Conservation (phyloP, 352 stramenopile species). For the Pythium dissimile region DNA sequence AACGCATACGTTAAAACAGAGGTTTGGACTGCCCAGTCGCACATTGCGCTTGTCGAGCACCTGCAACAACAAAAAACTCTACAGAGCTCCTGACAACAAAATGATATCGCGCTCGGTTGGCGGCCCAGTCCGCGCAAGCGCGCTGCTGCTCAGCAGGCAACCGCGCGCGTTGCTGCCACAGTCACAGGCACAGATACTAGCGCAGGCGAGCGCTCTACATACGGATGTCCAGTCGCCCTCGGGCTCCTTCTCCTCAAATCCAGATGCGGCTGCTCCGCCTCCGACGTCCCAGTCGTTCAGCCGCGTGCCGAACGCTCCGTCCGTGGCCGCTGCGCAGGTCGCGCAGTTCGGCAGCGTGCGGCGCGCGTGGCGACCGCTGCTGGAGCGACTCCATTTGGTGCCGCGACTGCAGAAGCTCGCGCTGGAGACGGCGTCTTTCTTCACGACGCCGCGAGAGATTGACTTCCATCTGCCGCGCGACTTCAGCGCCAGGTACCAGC, state of each 20-base stretch:
- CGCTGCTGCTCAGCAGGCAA: not conserved
- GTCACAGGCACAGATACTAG: no score
- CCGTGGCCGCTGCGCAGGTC: conserved; percentile 1
- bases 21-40: not conserved
- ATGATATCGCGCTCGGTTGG: not conserved
- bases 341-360: conserved; percentile 50
- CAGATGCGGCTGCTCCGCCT: no score
- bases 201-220: not conserved
- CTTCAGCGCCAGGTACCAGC: conserved; percentile 50
- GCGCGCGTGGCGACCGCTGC: conserved; percentile 45
- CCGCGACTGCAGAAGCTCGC: conserved; percentile 46
- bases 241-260: no score
- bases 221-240: not conserved
- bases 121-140: not conserved
- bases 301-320: conserved; percentile 19
- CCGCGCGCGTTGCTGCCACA: not conserved
- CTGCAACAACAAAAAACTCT: not conserved
- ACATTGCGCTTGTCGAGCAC: conserved; percentile 1
- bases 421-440: conserved; percentile 56
- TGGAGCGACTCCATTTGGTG: conserved; percentile 37
- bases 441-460: conserved; percentile 54
- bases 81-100: not conserved
- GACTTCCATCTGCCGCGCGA: conserved; percentile 60
- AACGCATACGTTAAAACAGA: not conserved
- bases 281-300: conserved; percentile 13